Conservation (phyloP, 2,329 filamentous ascomycete genomes). For the Fusarium sp. region DNA sequence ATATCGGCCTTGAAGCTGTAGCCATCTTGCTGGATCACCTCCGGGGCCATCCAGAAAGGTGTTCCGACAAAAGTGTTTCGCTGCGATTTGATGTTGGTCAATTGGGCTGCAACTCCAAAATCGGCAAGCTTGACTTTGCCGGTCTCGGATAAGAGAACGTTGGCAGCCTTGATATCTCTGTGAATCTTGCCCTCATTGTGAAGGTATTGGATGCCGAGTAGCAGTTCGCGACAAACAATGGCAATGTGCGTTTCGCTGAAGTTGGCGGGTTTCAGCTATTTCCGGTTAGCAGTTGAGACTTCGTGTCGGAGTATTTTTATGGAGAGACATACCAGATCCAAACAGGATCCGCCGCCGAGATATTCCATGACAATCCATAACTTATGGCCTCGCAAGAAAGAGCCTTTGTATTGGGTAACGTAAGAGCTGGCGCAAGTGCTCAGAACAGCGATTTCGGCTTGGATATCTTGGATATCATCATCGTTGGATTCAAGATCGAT, state of each 20-base stretch:
- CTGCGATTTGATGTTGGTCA: constrained; percentile 97
- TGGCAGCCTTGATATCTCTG: constrained; percentile 95
- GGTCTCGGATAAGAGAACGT: constrained; percentile 88
- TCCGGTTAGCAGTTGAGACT: not conserved
- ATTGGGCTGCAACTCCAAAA: constrained; percentile 95
- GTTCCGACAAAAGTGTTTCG: constrained; percentile 98
- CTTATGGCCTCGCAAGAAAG: constrained; percentile 95
- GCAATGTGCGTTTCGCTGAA: constrained; percentile 93
- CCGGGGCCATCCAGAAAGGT: constrained; percentile 96
- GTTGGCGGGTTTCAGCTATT: constrained; percentile 84
- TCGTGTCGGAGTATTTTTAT: not conserved
- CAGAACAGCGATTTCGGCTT: constrained; percentile 94
- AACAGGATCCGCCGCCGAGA: constrained; percentile 91
- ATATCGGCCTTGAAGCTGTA: constrained; percentile 92
- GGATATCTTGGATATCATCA: constrained; percentile 97
- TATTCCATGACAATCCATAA: constrained; percentile 99
- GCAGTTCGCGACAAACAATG: constrained; percentile 90
- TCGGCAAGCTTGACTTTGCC: constrained; percentile 96
- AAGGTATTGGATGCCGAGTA: constrained; percentile 90
- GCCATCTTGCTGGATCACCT: constrained; percentile 88
- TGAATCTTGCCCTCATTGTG: constrained; percentile 96
- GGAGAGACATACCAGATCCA: constrained; percentile 77
- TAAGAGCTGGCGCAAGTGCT: constrained; percentile 94
- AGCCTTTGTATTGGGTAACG: constrained; percentile 96
- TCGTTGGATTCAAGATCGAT: constrained; percentile 99